Percentiles rank a stretch among this genome's conserved stretches.
Conservation (phyloP, 2,329 filamentous ascomycete genomes). For the Paracoccidioides brasiliensis region DNA sequence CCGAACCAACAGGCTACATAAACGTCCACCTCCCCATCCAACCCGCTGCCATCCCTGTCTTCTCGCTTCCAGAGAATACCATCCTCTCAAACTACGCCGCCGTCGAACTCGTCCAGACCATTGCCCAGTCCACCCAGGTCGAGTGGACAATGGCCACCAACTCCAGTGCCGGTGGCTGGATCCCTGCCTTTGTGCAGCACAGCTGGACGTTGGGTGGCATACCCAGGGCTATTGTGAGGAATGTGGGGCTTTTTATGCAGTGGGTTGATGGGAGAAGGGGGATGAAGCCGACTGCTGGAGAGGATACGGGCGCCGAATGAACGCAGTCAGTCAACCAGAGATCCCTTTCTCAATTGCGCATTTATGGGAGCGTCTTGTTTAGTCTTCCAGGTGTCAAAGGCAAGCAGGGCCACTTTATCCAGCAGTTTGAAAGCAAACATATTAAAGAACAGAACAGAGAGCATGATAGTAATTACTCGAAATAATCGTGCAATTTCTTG, state of each 20-base stretch:
- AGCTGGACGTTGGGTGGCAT: constrained; percentile 18
- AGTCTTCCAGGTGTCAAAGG: too few species aligned
- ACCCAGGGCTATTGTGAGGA: constrained; percentile 24
- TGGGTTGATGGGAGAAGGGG: constrained; percentile 16
- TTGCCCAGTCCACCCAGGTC: constrained; percentile 1
- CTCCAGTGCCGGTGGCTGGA: constrained; percentile 24
- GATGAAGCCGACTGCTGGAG: not conserved
- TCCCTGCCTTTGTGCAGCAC: constrained; percentile 26
- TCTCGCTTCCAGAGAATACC: constrained; percentile 15
- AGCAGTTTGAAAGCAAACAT: too few species aligned
- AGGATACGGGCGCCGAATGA: too few species aligned
- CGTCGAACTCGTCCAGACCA: constrained; percentile 19
- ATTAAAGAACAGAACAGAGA: too few species aligned
- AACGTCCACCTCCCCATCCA: constrained; percentile 23
- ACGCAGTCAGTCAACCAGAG: too few species aligned
- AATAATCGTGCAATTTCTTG: too few species aligned
- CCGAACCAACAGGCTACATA: constrained; percentile 15
- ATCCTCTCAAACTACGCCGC: constrained; percentile 25
- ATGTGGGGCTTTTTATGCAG: constrained; percentile 27
- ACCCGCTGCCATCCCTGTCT: constrained; percentile 7
- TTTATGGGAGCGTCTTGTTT: too few species aligned
- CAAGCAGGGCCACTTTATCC: too few species aligned
- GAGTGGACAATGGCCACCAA: constrained; percentile 29
- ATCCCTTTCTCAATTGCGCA: too few species aligned
- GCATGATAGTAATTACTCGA: too few species aligned